phyloP scores from a whole-genome alignment of 306 rosid species.

The Hylodesmum podocarpum region DNA sequence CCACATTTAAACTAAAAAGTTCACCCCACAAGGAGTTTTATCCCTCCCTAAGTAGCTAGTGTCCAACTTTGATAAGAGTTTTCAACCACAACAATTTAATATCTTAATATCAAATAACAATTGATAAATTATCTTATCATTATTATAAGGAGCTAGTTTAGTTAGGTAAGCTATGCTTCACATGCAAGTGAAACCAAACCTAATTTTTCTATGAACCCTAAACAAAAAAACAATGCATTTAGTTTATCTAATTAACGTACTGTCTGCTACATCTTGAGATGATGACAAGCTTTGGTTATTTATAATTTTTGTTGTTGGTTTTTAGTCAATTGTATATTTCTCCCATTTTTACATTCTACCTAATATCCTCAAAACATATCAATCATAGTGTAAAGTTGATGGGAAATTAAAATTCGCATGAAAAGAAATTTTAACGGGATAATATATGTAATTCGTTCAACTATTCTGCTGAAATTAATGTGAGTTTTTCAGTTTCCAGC shows the following conservation, averaged over 20 bases:
- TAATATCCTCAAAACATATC: not conserved
- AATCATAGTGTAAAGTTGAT: not conserved
- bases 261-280: not conserved
- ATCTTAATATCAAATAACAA: not conserved
- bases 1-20: not conserved
- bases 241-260: not conserved
- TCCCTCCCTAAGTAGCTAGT: slow-evolving; percentile 5
- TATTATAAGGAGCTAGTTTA: slow-evolving; percentile 18
- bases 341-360: not conserved
- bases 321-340: not conserved
- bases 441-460: not conserved
- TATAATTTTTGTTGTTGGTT: not conserved
- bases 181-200: slow-evolving; percentile 13
- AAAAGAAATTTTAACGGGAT: not conserved
- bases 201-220: not conserved
- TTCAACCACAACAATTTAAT: slow-evolving; percentile 23
- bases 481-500: not conserved
- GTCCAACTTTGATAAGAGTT: slow-evolving; percentile 31
- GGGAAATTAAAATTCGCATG: not conserved
- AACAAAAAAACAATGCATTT: not conserved
- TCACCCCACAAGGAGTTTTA: not conserved
- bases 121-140: not conserved
- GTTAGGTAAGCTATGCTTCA: slow-evolving; percentile 15
- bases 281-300: not conserved
- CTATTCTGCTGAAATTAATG: not conserved